A percentile compares a stretch with the other conserved stretches of the same genome.
Conservation (phyloP, 129 eudicot species). For the Scalesia atractyloides region DNA sequence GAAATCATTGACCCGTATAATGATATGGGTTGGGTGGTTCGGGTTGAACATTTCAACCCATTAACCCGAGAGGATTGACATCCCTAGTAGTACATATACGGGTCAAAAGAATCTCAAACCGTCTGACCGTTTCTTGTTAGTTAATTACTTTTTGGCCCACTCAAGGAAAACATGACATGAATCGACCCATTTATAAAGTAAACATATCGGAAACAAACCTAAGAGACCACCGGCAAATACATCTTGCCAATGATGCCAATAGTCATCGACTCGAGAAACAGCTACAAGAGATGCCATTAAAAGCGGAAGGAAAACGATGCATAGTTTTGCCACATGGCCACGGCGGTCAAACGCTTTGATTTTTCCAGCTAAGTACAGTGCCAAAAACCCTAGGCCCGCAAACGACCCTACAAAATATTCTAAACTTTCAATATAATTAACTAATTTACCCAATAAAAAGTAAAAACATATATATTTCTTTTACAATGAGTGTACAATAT, state of each 20-base stretch:
- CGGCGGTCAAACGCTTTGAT: conserved; percentile 60
- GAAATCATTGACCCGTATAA: no score
- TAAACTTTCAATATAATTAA: conserved; percentile 7
- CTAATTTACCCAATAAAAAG: not conserved
- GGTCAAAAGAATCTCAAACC: not conserved
- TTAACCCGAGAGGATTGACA: no score
- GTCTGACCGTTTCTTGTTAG: conserved; percentile 2
- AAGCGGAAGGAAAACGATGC: conserved; percentile 71
- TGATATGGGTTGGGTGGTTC: no score
- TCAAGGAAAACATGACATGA: not conserved
- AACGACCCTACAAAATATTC: conserved; percentile 69
- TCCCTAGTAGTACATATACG: not conserved
- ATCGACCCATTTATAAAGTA: not conserved
- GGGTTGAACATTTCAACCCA: no score
- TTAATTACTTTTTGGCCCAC: not conserved
- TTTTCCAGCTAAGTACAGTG: conserved; percentile 73
- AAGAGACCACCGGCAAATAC: conserved; percentile 81
- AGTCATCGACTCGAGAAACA: conserved; percentile 85
- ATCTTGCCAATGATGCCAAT: conserved; percentile 96
- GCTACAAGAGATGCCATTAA: conserved; percentile 82
- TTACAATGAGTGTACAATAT: not conserved
- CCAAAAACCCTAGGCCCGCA: conserved; percentile 81
- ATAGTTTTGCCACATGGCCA: conserved; percentile 80
- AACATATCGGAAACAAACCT: conserved; percentile 41
- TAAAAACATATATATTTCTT: not conserved